A percentile compares a stretch with the other conserved stretches of the same genome.
phyloP scores from a whole-genome alignment of 1,284 basidiomycete species.

The Stereum hirsutum region DNA sequence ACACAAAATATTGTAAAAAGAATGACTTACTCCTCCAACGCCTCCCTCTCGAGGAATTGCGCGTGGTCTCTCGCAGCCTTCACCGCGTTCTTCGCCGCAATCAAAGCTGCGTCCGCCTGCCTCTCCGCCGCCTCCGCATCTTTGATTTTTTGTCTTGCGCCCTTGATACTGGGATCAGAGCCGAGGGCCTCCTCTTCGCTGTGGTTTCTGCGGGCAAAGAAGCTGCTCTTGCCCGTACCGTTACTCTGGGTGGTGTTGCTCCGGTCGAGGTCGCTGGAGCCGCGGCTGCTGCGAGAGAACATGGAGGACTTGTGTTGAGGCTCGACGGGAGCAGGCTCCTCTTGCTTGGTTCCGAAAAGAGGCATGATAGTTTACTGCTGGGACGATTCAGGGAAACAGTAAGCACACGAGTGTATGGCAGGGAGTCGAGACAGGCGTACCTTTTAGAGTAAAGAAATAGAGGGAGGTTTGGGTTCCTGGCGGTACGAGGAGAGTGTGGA shows the following conservation, averaged over 20 bases:
- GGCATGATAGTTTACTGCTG: no score
- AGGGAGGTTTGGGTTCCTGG: no score
- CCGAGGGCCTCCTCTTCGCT: background rate
- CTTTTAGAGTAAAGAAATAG: no score
- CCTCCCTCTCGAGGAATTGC: constrained; percentile 41
- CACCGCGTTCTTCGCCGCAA: constrained; percentile 34
- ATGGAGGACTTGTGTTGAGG: no score
- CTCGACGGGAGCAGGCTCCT: no score
- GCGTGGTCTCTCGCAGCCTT: constrained; percentile 45
- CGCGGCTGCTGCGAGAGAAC: no score
- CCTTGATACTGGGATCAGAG: constrained; percentile 37
- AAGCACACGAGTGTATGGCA: no score
- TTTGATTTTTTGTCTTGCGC: constrained; percentile 41
- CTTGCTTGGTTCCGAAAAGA: no score
- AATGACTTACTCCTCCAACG: constrained; percentile 42
- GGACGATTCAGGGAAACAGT: no score
- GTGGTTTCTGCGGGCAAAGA: background rate
- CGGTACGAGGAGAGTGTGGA: no score
- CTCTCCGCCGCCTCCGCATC: constrained; percentile 47
- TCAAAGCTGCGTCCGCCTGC: constrained; percentile 43
- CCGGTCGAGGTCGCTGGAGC: background rate
- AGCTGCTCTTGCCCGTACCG: background rate
- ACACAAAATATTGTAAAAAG: background rate
- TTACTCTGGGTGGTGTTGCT: background rate
- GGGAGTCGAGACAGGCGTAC: no score